Percentiles rank a stretch among this genome's conserved stretches.
Conservation (phyloP, 73 alveolate species). For the Uronychia setigera region DNA sequence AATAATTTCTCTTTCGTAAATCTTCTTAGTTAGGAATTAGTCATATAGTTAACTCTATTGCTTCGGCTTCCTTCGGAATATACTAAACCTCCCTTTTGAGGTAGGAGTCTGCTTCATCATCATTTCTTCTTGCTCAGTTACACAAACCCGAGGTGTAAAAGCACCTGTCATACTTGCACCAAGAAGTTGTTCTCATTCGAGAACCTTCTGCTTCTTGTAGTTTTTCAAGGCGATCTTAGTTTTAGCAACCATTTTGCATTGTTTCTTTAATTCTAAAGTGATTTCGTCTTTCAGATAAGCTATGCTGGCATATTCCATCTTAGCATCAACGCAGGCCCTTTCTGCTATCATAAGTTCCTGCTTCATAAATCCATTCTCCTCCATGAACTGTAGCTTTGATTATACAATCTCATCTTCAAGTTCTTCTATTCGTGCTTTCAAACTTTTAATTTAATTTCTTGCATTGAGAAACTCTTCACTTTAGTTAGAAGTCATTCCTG, state of each 20-base stretch:
- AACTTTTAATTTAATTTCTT: background rate
- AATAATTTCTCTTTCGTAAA: background rate
- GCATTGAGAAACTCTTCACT: background rate
- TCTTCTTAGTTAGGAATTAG: conserved; percentile 93
- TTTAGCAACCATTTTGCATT: background rate
- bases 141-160: background rate
- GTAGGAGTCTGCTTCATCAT: background rate
- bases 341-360: background rate
- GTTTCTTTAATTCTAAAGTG: background rate
- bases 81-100: background rate
- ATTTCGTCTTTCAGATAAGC: background rate
- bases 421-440: background rate
- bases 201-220: background rate
- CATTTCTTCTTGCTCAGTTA: background rate
- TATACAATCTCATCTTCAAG: background rate
- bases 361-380: background rate
- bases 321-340: background rate
- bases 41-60: conserved; percentile 82
- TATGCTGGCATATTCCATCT: background rate
- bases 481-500: background rate
- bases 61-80: too few relatives aligned
- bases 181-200: conserved; percentile 4
- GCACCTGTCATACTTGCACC: background rate
- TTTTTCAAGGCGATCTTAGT: conserved; percentile 3
- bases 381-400: background rate